These are phyloP conservation scores for Thielaviopsis musarum DNA, from an alignment of 2,329 filamentous ascomycete genomes.

Conservation along the genomic window DNA sequence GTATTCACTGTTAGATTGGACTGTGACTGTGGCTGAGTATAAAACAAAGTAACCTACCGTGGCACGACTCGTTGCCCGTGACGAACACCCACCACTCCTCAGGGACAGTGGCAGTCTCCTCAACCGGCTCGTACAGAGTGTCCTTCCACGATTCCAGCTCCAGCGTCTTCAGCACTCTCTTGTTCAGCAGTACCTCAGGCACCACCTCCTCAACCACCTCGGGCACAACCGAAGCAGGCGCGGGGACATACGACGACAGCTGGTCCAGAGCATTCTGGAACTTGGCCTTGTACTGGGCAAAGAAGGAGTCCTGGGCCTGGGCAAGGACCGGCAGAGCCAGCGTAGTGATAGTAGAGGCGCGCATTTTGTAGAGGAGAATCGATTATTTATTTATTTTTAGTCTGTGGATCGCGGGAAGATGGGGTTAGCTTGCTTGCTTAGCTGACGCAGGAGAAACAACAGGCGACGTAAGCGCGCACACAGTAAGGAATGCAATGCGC, in stretches of 20 bases:
- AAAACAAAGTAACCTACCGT: slow-evolving; percentile 26
- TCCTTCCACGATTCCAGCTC: slow-evolving; percentile 56
- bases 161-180: slow-evolving; percentile 28
- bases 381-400: neutral
- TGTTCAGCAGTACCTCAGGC: slow-evolving; percentile 21
- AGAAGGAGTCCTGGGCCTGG: slow-evolving; percentile 33
- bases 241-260: slow-evolving; percentile 23
- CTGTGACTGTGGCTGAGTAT: too few relatives aligned
- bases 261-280: slow-evolving; percentile 48
- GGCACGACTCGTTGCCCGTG: slow-evolving; percentile 67
- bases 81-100: slow-evolving; percentile 64
- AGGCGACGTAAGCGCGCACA: neutral
- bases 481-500: neutral
- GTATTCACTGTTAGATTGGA: slow-evolving; percentile 6
- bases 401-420: neutral
- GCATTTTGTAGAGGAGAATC: slow-evolving; percentile 28
- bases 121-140: slow-evolving; percentile 45
- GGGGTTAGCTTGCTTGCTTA: neutral
- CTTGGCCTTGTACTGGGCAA: slow-evolving; percentile 43
- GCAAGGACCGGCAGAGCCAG: slow-evolving; percentile 39
- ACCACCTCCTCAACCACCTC: slow-evolving; percentile 28
- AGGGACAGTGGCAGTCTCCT: slow-evolving; percentile 40
- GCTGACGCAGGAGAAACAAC: neutral
- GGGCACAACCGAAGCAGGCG: slow-evolving; percentile 30
- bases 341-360: slow-evolving; percentile 34